These are phyloP conservation scores for Nakaseomyces sp. DNA, from an alignment of 1,139 yeast species.

Conservation along the genomic window DNA sequence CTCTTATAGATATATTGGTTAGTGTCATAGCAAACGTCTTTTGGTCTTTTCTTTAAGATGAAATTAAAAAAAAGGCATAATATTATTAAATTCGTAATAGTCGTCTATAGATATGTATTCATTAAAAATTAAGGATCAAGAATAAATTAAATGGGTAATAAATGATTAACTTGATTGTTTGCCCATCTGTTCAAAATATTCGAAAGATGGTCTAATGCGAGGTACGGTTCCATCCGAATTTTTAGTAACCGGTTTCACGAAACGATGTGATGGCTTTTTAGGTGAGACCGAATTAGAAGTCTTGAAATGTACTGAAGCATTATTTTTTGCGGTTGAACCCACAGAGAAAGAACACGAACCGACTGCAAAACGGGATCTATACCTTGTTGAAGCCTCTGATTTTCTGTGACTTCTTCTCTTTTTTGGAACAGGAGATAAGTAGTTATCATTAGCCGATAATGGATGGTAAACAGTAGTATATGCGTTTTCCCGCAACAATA, in stretches of 20 bases:
- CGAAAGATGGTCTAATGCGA: background rate
- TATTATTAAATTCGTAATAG: background rate
- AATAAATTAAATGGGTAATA: background rate
- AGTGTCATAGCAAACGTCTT: no score
- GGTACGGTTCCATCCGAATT: background rate
- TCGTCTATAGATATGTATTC: background rate
- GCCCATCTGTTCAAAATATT: slow-evolving; percentile 2
- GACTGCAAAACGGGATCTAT: slow-evolving; percentile 2
- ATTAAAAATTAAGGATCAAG: background rate
- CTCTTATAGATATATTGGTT: slow-evolving; percentile 17
- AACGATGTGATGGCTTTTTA: background rate
- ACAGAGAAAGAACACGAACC: slow-evolving; percentile 3
- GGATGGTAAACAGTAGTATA: slow-evolving; percentile 1
- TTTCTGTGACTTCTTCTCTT: slow-evolving; percentile 4
- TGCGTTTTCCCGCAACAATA: slow-evolving; percentile 6
- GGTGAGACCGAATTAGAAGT: slow-evolving; percentile 1
- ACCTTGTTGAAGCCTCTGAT: slow-evolving; percentile 1
- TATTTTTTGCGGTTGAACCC: background rate
- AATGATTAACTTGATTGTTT: background rate
- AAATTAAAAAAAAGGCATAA: background rate
- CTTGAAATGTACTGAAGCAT: background rate
- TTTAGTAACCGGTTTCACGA: background rate
- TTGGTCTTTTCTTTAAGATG: no score
- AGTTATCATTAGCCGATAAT: background rate
- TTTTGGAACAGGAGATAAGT: slow-evolving; percentile 1